Percentiles rank a stretch among this genome's conserved stretches.
phyloP scores from a whole-genome alignment of 1,284 basidiomycete genomes.

The Ceratobasidium sp. region DNA sequence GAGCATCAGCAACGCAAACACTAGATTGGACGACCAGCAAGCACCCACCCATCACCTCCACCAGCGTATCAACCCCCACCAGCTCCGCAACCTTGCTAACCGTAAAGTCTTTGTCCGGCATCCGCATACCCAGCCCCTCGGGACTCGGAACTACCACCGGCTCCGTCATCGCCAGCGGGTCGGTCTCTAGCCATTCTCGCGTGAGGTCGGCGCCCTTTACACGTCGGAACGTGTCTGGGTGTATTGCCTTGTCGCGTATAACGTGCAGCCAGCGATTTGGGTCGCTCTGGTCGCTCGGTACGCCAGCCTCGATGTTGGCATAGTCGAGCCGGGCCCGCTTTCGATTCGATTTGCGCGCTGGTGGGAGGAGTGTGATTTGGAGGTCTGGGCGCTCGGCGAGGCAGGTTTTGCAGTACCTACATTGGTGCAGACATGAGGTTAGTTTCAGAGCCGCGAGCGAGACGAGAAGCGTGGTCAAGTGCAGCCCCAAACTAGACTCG shows the following conservation, averaged over 20 bases:
- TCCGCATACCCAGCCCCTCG: slow-evolving; percentile 83
- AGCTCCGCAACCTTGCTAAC: slow-evolving; percentile 80
- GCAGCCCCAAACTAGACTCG: not conserved
- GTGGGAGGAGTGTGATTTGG: slow-evolving; percentile 72
- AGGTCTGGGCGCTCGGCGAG: slow-evolving; percentile 64
- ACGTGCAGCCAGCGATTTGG: slow-evolving; percentile 70
- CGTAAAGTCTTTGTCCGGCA: slow-evolving; percentile 72
- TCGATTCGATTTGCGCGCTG: slow-evolving; percentile 76
- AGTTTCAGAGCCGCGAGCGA: not conserved
- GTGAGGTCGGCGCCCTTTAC: slow-evolving; percentile 71
- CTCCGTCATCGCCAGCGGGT: slow-evolving; percentile 73
- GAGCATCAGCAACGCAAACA: slow-evolving; percentile 39
- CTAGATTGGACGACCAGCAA: not conserved
- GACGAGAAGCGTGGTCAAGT: not conserved
- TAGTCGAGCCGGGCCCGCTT: slow-evolving; percentile 76
- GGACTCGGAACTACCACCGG: slow-evolving; percentile 76
- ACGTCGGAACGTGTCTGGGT: slow-evolving; percentile 65
- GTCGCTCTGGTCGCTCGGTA: slow-evolving; percentile 54
- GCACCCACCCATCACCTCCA: slow-evolving; percentile 87
- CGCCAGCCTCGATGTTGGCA: slow-evolving; percentile 64
- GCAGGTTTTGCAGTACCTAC: slow-evolving; percentile 75
- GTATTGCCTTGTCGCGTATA: slow-evolving; percentile 68
- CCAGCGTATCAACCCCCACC: slow-evolving; percentile 75
- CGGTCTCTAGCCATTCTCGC: slow-evolving; percentile 72
- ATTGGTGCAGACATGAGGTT: not conserved